Evolutionary conservation across 257 asterid species (phyloP).

Genomic region (Przewalskia tangutica): DNA sequence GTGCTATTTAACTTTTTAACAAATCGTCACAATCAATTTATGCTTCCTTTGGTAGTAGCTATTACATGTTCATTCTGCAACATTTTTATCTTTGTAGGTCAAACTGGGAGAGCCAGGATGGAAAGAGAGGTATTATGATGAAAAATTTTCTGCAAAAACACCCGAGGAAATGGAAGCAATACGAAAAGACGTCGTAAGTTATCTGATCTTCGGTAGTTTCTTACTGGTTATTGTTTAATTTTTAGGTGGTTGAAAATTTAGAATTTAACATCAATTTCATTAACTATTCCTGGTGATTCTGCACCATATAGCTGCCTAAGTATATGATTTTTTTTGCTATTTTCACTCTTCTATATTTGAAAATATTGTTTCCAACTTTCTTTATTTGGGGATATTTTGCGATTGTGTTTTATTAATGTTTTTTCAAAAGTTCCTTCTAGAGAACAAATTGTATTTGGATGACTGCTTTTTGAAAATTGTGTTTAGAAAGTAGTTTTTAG

Average conservation of each 20-base stretch:
- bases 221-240: not conserved
- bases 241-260: not conserved
- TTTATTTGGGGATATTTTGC: not conserved
- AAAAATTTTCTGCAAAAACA: constrained; percentile 31
- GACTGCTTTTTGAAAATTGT: not conserved
- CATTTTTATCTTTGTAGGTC: constrained; percentile 21
- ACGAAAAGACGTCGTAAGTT: constrained; percentile 34
- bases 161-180: constrained; percentile 23
- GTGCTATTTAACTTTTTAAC: not conserved
- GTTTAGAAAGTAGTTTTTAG: not conserved
- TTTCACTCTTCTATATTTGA: not conserved
- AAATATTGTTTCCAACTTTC: not conserved
- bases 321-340: not conserved
- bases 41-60: not conserved
- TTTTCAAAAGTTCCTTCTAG: not conserved
- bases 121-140: constrained; percentile 38
- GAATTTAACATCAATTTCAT: not conserved
- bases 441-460: not conserved
- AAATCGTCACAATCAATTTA: not conserved
- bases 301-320: not conserved
- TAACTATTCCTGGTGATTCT: not conserved
- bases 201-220: not conserved
- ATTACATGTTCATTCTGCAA: not conserved
- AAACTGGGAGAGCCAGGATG: constrained; percentile 37
- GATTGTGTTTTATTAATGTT: not conserved